phyloP scores from a whole-genome alignment of 306 rosid genomes.

The Chamaecrista fasciculata region DNA sequence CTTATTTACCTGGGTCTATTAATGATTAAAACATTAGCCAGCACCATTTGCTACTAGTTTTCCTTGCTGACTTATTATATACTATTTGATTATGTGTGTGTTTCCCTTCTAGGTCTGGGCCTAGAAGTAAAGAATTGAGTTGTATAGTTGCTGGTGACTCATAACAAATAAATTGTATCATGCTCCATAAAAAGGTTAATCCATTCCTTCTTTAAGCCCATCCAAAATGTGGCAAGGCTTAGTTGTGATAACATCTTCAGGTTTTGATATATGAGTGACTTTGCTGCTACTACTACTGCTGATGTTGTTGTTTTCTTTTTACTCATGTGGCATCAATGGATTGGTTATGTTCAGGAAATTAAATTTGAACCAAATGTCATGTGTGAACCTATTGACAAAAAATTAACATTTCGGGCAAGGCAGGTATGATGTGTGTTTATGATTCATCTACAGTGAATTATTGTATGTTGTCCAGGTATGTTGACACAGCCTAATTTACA shows the following conservation, averaged over 20 bases:
- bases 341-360: constrained; percentile 63
- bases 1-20: background rate
- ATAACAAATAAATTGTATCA: background rate
- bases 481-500: constrained; percentile 32
- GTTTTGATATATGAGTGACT: background rate
- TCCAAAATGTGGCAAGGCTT: background rate
- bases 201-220: background rate
- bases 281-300: background rate
- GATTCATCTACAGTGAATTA: constrained; percentile 2
- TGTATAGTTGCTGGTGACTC: constrained; percentile 1
- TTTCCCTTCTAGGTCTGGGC: background rate
- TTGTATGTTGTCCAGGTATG: constrained; percentile 11
- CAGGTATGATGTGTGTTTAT: constrained; percentile 50
- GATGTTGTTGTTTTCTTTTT: background rate
- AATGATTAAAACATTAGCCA: background rate
- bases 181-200: background rate
- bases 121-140: background rate
- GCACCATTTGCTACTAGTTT: background rate
- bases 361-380: constrained; percentile 89
- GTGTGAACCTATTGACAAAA: constrained; percentile 93
- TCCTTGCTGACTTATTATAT: background rate
- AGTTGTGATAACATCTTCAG: background rate
- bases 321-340: background rate
- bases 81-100: background rate
- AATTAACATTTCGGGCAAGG: constrained; percentile 64